These are phyloP conservation scores for Pinus tabuliformis DNA, from an alignment of 75 land plant genomes.

Conservation along the genomic window DNA sequence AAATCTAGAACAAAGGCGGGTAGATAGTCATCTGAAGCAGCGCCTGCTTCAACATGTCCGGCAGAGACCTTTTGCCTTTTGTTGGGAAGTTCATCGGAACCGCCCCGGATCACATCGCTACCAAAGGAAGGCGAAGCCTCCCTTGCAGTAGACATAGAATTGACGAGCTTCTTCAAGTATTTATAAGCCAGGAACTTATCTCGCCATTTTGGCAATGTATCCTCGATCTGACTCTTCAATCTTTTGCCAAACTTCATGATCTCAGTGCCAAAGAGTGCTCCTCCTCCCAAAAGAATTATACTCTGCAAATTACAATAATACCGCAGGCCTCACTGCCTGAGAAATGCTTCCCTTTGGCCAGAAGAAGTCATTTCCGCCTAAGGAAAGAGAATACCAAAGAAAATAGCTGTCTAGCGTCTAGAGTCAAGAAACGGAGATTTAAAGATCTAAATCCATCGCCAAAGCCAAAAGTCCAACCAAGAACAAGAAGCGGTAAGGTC, in stretches of 20 bases:
- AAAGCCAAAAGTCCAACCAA: too few relatives aligned
- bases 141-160: slow-evolving; percentile 22
- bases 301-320: too few relatives aligned
- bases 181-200: slow-evolving; percentile 84
- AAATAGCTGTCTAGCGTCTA: too few relatives aligned
- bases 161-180: slow-evolving; percentile 79
- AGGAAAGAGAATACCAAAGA: too few relatives aligned
- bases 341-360: too few relatives aligned
- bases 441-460: too few relatives aligned
- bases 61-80: not conserved
- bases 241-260: slow-evolving; percentile 92
- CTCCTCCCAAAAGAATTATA: too few relatives aligned
- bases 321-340: too few relatives aligned
- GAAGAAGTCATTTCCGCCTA: too few relatives aligned
- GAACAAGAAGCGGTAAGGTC: too few relatives aligned
- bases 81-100: slow-evolving; percentile 9
- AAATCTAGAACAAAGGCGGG: not conserved
- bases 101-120: slow-evolving; percentile 10
- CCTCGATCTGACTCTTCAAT: slow-evolving; percentile 67
- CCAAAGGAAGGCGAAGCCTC: not conserved
- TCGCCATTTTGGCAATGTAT: slow-evolving; percentile 84
- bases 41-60: slow-evolving; percentile 8
- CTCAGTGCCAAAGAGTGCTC: not conserved
- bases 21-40: slow-evolving; percentile 3
- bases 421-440: too few relatives aligned